These are phyloP conservation scores for Starmerella khaoyaiensis DNA, from an alignment of 805 yeast genomes.

Conservation along the genomic window DNA sequence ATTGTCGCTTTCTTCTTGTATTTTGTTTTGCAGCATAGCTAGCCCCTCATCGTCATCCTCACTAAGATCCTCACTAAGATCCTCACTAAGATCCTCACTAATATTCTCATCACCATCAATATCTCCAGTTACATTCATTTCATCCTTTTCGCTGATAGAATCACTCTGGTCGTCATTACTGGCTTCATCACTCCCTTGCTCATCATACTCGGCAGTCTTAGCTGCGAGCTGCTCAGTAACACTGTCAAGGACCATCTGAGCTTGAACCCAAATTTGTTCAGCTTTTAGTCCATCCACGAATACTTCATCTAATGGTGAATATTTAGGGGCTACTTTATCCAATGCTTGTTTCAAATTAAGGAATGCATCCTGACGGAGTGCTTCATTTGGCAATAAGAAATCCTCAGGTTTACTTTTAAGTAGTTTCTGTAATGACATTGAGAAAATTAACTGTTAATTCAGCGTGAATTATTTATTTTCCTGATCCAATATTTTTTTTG, in stretches of 20 bases:
- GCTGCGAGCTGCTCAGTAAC: conserved; percentile 52
- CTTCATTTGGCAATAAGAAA: conserved; percentile 19
- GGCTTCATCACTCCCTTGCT: conserved; percentile 15
- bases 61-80: conserved; percentile 23
- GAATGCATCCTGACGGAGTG: conserved; percentile 20
- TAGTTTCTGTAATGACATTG: conserved; percentile 11
- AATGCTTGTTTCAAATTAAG: conserved; percentile 34
- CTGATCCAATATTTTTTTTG: neutral
- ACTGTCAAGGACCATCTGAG: conserved; percentile 69
- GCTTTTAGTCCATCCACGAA: conserved; percentile 79
- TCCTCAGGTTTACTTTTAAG: conserved; percentile 22
- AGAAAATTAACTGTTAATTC: neutral
- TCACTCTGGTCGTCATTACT: conserved; percentile 16
- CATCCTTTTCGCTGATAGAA: conserved; percentile 9
- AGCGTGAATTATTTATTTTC: neutral
- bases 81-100: conserved; percentile 6
- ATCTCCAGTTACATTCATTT: conserved; percentile 5
- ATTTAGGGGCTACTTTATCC: conserved; percentile 43
- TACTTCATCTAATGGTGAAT: conserved; percentile 65
- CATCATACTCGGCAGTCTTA: conserved; percentile 20
- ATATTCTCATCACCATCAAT: conserved; percentile 2
- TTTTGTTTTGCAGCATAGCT: conserved; percentile 18
- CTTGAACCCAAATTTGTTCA: conserved; percentile 87
- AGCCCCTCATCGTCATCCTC: conserved; percentile 18
- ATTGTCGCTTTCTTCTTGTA: conserved; percentile 16